phyloP scores from a whole-genome alignment of 192 early-diverging fungal species.

The Ramicandelaber brevisporus region DNA sequence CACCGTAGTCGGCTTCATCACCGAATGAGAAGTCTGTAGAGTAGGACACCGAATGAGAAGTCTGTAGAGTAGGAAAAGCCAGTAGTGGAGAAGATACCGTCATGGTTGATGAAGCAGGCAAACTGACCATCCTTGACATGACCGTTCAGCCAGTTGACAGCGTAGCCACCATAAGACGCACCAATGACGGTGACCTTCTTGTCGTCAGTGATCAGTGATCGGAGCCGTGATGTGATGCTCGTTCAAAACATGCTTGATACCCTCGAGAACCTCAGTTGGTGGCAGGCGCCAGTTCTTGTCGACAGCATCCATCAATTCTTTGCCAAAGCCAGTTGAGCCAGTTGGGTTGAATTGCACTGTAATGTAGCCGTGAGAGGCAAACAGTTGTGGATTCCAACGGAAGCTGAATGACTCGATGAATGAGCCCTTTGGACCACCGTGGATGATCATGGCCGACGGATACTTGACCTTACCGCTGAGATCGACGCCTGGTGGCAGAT shows the following conservation, averaged over 20 bases:
- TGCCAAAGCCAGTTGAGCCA: slow-evolving; percentile 58
- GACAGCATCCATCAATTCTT: slow-evolving; percentile 46
- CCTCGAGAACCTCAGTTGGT: slow-evolving; percentile 48
- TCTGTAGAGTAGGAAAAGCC: slow-evolving; percentile 44
- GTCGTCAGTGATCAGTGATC: slow-evolving; percentile 31
- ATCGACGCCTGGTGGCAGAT: slow-evolving; percentile 20
- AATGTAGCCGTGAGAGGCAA: slow-evolving; percentile 41
- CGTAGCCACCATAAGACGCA: slow-evolving; percentile 61
- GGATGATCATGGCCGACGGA: slow-evolving; percentile 51
- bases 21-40: slow-evolving; percentile 42
- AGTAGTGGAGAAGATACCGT: slow-evolving; percentile 46
- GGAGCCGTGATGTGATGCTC: slow-evolving; percentile 13
- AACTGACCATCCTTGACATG: slow-evolving; percentile 52
- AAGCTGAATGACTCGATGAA: slow-evolving; percentile 29
- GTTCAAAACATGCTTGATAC: slow-evolving; percentile 27
- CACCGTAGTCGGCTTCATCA: slow-evolving; percentile 33
- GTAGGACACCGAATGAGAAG: slow-evolving; percentile 29
- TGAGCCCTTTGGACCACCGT: slow-evolving; percentile 57
- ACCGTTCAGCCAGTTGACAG: slow-evolving; percentile 75
- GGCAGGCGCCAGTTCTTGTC: slow-evolving; percentile 41
- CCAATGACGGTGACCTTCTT: slow-evolving; percentile 34
- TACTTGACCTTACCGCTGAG: slow-evolving; percentile 25
- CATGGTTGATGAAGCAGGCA: slow-evolving; percentile 47
- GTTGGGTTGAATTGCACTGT: slow-evolving; percentile 47
- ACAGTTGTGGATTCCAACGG: slow-evolving; percentile 51